Evolutionary conservation across 2,329 filamentous ascomycete species (phyloP), one percentile per base, ranked within the genome.

Genomic region (Fusarium sp.): DNA sequence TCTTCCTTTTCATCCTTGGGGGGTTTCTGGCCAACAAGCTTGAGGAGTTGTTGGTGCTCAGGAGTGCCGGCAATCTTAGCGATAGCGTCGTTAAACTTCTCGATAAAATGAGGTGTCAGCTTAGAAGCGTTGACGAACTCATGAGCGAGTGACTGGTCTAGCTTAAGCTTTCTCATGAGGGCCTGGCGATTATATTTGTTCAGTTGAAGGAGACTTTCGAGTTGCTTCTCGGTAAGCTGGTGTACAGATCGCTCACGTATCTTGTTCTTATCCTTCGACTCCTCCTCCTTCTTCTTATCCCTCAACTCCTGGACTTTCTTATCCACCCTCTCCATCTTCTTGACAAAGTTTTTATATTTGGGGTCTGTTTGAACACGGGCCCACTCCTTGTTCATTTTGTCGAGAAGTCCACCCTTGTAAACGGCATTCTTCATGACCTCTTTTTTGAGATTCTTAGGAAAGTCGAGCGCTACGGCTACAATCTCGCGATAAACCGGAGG

Each of bases 41-140:
- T 18, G 29, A 63, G 10, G n/a, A 47, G 36, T 12, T 46, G 9
- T 7, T 39, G 9, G 20, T 35, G n/a, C 38, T 42, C 22, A 39
- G 18, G n/a, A 15, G 39, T 36, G 20, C 18, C 36, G 4, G 7
- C 20, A 38, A 22, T 18, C n/a, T 36, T 38, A 35, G 33, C 31
- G 22, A 44, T n/a, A 33, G 29, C 39, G 25, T 61, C n/a, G 31
- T 70, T 61, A 25, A 70, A 44, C 46, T 53, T 65, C 39, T 53
- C 36, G 7, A 57, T 22, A 39, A 70, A 15, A 15, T 18, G n/a
- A 20, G 50, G 52, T n/a, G 29, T 65, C 22, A 58, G 44, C 14
- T 31, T 20, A 15, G 45, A 33, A 25, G 42, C 15, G 12, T 69
- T 49, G 33, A 59, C 15, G 15, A 69, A 65, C 10, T 69, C 59